Conservation (phyloP, 1,139 yeast species). For the Nematodospora anomalae region DNA sequence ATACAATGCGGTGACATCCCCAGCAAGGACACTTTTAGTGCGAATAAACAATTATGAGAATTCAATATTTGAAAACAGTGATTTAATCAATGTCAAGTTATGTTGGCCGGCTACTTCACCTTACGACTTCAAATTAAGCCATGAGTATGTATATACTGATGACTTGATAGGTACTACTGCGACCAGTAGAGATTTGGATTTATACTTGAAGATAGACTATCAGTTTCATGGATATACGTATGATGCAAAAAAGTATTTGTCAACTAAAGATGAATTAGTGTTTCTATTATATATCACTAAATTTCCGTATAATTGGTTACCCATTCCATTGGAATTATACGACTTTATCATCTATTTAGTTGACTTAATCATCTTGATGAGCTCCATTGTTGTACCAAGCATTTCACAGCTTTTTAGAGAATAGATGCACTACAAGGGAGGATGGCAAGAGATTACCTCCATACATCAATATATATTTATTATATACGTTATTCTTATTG, state of each 20-base stretch:
- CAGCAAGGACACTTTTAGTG: conserved; percentile 25
- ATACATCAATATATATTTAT: no score
- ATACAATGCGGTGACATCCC: conserved; percentile 19
- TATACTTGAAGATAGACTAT: conserved; percentile 31
- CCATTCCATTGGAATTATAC: conserved; percentile 43
- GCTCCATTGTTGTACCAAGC: conserved; percentile 16
- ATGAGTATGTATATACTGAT: conserved; percentile 21
- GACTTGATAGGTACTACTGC: conserved; percentile 6
- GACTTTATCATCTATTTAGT: conserved; percentile 33
- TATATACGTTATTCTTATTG: no score
- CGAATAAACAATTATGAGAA: conserved; percentile 36
- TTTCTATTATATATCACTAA: conserved; percentile 34
- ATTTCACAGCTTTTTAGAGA: no score
- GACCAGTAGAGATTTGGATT: conserved; percentile 22
- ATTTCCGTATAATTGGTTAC: conserved; percentile 32
- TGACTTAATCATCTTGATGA: conserved; percentile 27
- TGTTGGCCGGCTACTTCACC: conserved; percentile 51
- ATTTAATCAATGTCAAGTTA: conserved; percentile 35
- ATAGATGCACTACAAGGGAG: no score
- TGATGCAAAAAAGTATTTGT: conserved; percentile 15
- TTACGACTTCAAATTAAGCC: conserved; percentile 26
- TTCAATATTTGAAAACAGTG: conserved; percentile 29
- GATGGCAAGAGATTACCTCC: no score
- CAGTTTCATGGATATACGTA: conserved; percentile 28
- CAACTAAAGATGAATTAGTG: conserved; percentile 18